Base-by-base conservation (phyloP, 2,329 filamentous ascomycete genomes). In the Pseudopyricularia cyperi region DNA sequence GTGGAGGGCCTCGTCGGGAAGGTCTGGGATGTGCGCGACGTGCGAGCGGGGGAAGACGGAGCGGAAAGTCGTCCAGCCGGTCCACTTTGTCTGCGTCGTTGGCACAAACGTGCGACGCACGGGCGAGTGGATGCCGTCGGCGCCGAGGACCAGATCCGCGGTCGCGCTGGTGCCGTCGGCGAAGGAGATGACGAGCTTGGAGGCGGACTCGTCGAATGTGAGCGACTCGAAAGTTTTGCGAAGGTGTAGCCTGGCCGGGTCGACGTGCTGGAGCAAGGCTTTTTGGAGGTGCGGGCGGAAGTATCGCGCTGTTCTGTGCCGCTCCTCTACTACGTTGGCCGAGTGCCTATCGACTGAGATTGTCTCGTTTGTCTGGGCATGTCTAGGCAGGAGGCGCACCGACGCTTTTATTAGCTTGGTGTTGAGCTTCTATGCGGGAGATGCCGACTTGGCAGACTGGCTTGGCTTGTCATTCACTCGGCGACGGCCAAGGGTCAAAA, bases 81-180 rank as follows among this genome's bases (percentile, higher is more conserved):
- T 73, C 64, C 70, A 72, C 6, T 55, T 59, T 1, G 71, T 61
- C 14, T 60, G 59, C 12, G 70, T 66, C 0, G 64, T 59, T 0
- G 71, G 69, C 2, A 72, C 64, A 51, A 76, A 71, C n/a, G 68
- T 68, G 24, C 61, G 62, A 12, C 67, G 64, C 24, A 74, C 67
- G 2, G 66, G 63, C 19, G 73, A 76, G 57, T 73, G 71, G 47
- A 79, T 71, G 37, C 76, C 76, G 59, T 79, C 75, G 0, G 74
- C 71, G 1, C 74, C 75, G 15, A 79, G 66, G 24, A 77, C 58
- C 39, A 77, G 59, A 55, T 79, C 73, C 0, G 71, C 72, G 0
- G 61, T 58, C 0, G 64, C 64, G 3, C 59, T 64, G 0, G 66
- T 68, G 6, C 71, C 73, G 57, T 79, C 75, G n/a, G 66, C 61